phyloP scores from a whole-genome alignment of 441 rosid species.

The Melastoma candidum region DNA sequence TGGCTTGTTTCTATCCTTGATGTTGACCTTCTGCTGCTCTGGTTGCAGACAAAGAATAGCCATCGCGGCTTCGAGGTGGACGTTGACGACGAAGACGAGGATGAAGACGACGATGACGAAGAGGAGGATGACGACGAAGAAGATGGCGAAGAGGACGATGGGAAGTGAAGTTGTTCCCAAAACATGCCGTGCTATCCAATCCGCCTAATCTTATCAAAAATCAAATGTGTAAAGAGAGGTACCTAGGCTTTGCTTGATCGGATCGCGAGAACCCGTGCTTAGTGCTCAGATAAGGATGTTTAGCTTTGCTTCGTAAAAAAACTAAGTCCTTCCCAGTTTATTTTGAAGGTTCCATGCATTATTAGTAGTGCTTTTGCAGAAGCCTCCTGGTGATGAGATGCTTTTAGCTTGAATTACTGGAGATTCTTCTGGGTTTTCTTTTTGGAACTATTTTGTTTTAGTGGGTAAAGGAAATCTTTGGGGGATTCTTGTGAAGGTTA shows the following conservation, averaged over 20 bases:
- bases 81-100: slow-evolving; percentile 55
- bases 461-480: not conserved
- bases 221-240: slow-evolving; percentile 13
- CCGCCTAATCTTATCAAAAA: not conserved
- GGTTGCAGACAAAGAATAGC: not conserved
- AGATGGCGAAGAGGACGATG: slow-evolving; percentile 28
- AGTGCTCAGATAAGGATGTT: too few relatives aligned
- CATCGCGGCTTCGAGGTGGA: slow-evolving; percentile 14
- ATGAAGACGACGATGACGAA: slow-evolving; percentile 44
- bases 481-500: not conserved
- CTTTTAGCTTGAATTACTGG: not conserved
- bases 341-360: too few relatives aligned
- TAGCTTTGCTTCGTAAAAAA: too few relatives aligned
- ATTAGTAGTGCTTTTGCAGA: too few relatives aligned
- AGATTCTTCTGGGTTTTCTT: not conserved
- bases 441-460: too few relatives aligned
- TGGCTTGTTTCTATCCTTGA: not conserved
- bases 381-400: not conserved
- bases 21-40: not conserved
- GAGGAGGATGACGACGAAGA: slow-evolving; percentile 38
- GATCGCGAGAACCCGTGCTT: not conserved
- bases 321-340: too few relatives aligned
- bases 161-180: slow-evolving; percentile 20
- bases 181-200: not conserved
- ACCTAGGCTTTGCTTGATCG: not conserved